Evolutionary conservation across 495 filamentous ascomycete species (phyloP), one percentile per base, ranked within the genome.

Genomic region (Annulohypoxylon bovei): DNA sequence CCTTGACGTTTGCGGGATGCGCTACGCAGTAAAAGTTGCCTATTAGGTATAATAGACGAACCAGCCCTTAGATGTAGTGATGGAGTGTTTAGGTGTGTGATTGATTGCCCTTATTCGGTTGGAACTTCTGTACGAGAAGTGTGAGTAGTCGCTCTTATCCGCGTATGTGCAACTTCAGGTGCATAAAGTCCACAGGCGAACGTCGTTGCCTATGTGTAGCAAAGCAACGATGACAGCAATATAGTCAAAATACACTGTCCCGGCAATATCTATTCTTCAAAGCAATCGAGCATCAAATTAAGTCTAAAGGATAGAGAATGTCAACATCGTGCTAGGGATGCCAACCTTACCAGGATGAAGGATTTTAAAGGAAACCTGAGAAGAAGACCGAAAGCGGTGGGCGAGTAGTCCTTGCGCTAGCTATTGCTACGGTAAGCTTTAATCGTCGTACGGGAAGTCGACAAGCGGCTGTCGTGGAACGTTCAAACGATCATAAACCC

Each of bases 401-500:
- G 65, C 53, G 65, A 53, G n/a, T 12, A 23, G 44, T 40, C 35
- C 22, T 35, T 55, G 27, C 47, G 40, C 32, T 33, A 33, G 20
- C 18, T 55, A 61, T 65, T 57, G 23, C 49, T 62, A 65, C 61
- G 70, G 60, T 62, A 50, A 72, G 70, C 61, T 68, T 65, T 44
- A 47, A 56, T 70, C 25, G 71, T 73, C 62, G 67, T 52, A 70
- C 71, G 66, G 62, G 62, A 59, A 35, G 71, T 73, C 67, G 66
- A 70, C 66, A 67, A 69, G 62, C 67, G 62, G 71, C 66, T 73
- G 71, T 52, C 53, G 71, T 73, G 67, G 62, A 67, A 73, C 71
- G 18, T 70, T 53, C 66, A 70, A 69, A 70, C 53, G 62, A 73
- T 56, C 49, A 67, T 59, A 32, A 62, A 73, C 67, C 71, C 71